These are phyloP conservation scores for Penicillium sp. DNA, from an alignment of 2,329 filamentous ascomycete species.

Conservation along the genomic window DNA sequence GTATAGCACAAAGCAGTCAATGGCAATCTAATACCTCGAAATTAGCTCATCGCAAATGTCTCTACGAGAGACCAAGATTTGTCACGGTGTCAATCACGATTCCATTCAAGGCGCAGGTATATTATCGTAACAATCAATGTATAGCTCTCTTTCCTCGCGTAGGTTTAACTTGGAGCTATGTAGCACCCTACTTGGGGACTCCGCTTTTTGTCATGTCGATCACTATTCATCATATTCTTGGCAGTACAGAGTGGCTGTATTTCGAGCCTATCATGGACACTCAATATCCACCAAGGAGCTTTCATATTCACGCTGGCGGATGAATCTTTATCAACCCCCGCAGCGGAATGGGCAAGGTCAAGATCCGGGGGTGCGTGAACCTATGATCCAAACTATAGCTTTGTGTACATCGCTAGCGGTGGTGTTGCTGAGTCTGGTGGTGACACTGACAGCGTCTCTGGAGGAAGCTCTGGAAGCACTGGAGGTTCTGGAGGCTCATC, in stretches of 20 bases:
- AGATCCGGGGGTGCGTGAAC: constrained; percentile 5
- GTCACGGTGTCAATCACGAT: too few relatives aligned
- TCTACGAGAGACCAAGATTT: too few relatives aligned
- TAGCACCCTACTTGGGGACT: background rate
- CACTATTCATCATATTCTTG: background rate
- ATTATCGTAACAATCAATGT: too few relatives aligned
- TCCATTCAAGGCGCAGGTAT: too few relatives aligned
- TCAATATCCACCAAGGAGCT: background rate
- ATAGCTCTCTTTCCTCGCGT: background rate
- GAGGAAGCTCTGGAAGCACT: background rate
- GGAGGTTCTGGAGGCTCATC: background rate
- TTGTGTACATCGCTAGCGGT: constrained; percentile 19
- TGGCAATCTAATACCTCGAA: too few relatives aligned
- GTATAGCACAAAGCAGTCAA: too few relatives aligned
- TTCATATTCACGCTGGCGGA: background rate
- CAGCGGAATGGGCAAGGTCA: constrained; percentile 2
- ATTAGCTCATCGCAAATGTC: too few relatives aligned
- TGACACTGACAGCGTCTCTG: background rate
- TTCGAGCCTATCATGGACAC: background rate
- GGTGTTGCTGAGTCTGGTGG: constrained; percentile 17
- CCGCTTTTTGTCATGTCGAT: background rate
- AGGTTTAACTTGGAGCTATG: background rate
- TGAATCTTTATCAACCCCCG: background rate
- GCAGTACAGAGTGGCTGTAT: background rate
- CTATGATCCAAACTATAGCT: constrained; percentile 19